These are phyloP conservation scores for Aquilaria agallochum DNA, from an alignment of 441 rosid species.

Conservation along the genomic window DNA sequence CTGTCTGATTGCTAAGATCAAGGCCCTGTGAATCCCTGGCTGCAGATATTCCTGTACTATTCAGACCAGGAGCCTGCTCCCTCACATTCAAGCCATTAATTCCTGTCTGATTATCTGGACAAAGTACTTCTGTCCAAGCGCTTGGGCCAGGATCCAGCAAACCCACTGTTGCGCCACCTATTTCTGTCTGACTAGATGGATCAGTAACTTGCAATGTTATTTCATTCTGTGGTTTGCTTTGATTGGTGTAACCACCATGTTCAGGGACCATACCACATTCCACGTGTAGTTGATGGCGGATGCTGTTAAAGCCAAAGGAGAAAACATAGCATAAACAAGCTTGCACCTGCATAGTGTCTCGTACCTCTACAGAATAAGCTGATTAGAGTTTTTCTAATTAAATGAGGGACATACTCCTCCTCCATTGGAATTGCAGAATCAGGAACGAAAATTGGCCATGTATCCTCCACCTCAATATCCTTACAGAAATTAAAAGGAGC, in stretches of 20 bases:
- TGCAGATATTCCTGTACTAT: not conserved
- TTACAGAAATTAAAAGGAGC: not conserved
- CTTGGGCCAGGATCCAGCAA: conserved; percentile 18
- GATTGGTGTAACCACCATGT: conserved; percentile 4
- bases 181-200: conserved; percentile 19
- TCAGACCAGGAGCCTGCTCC: no score
- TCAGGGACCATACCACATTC: conserved; percentile 13
- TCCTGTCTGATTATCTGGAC: not conserved
- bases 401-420: conserved; percentile 43
- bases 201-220: conserved; percentile 18
- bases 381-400: conserved; percentile 11
- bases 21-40: conserved; percentile 11
- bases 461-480: no score
- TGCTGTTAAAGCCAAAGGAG: conserved; percentile 21
- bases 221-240: conserved; percentile 14
- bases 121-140: conserved; percentile 18
- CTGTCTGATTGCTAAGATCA: conserved; percentile 24
- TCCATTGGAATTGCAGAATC: conserved; percentile 22
- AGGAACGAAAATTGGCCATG: conserved; percentile 6
- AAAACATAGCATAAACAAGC: conserved; percentile 8
- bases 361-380: not conserved
- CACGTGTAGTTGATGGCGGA: conserved; percentile 19
- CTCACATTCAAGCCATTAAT: no score
- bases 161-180: conserved; percentile 6
- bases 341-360: not conserved